Percentiles rank a stretch among this genome's conserved stretches.
Evolutionary conservation across 371 early-diverging fungal genomes (phyloP).

Genomic region (Mortierella polycephala): DNA sequence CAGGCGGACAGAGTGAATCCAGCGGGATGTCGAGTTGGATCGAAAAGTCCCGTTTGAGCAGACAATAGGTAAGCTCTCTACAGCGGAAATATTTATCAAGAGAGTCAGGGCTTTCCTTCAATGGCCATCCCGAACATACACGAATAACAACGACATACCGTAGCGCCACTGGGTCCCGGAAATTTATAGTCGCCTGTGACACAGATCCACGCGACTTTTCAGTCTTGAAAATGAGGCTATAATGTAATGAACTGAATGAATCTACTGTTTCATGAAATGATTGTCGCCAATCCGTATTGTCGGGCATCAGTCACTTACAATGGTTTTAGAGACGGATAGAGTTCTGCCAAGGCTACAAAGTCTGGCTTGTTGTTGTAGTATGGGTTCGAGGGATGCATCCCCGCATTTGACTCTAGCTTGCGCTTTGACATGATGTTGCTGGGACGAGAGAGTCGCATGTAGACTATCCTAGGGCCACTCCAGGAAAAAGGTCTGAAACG

Average conservation of each 20-base stretch:
- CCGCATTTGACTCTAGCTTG: conserved; percentile 11
- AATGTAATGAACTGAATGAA: not conserved
- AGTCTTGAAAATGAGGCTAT: conserved; percentile 21
- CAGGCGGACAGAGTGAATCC: conserved; percentile 48
- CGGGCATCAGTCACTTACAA: conserved; percentile 16
- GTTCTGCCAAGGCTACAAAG: conserved; percentile 29
- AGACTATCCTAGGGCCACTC: too few relatives aligned
- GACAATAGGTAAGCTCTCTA: conserved; percentile 43
- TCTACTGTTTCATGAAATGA: not conserved
- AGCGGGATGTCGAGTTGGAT: conserved; percentile 45
- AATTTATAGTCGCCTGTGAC: conserved; percentile 23
- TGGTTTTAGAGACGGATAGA: conserved; percentile 30
- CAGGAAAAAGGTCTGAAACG: too few relatives aligned
- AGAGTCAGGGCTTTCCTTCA: too few relatives aligned
- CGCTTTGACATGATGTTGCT: conserved; percentile 37
- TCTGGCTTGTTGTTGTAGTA: conserved; percentile 42
- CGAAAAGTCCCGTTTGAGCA: conserved; percentile 38
- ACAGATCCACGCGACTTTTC: not conserved
- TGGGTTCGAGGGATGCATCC: conserved; percentile 51
- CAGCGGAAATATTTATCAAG: too few relatives aligned
- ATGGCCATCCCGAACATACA: too few relatives aligned
- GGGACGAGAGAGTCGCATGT: not conserved
- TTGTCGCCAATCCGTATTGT: too few relatives aligned
- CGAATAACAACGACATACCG: conserved; percentile 8
- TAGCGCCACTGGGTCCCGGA: conserved; percentile 38